Evolutionary conservation across 2,329 filamentous ascomycete species (phyloP).

Genomic region (Colletotrichum cuscutae): DNA sequence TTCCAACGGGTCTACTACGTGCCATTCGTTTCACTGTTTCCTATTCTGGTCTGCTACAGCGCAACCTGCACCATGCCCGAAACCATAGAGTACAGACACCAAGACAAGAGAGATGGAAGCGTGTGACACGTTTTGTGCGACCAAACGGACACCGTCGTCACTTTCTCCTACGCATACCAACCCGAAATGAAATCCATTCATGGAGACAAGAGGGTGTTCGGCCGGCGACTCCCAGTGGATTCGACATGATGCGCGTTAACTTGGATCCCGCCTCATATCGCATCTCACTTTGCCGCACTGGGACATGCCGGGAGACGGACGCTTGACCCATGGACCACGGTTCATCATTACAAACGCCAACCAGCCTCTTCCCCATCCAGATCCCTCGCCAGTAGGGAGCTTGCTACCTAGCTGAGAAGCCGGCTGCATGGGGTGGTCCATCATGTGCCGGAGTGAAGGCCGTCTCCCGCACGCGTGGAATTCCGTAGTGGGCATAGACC

Average conservation of each 20-base stretch:
- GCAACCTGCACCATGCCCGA: not conserved
- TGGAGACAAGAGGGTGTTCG: conserved; percentile 15
- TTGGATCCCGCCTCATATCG: conserved; percentile 2
- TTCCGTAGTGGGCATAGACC: not conserved
- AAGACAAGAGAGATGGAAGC: not conserved
- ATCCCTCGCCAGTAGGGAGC: not conserved
- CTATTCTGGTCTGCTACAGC: not conserved
- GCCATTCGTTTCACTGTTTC: conserved; percentile 9
- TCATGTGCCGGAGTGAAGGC: conserved; percentile 29
- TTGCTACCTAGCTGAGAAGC: not conserved
- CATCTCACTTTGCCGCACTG: conserved; percentile 1
- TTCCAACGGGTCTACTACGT: not conserved
- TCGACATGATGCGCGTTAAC: not conserved
- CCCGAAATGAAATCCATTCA: not conserved
- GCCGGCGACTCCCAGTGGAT: conserved; percentile 27
- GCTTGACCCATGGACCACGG: not conserved
- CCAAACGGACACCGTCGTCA: not conserved
- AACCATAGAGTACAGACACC: not conserved
- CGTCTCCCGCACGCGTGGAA: conserved; percentile 21
- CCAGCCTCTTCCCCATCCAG: not conserved
- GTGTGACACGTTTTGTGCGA: conserved; percentile 11
- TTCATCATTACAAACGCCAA: not conserved
- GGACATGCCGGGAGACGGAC: not conserved
- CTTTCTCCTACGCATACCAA: not conserved
- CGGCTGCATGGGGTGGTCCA: conserved; percentile 2